Percentiles rank a stretch among this genome's conserved stretches.
phyloP scores from a whole-genome alignment of 202 grass and related monocot species.

The Tripidium arundinaceum region DNA sequence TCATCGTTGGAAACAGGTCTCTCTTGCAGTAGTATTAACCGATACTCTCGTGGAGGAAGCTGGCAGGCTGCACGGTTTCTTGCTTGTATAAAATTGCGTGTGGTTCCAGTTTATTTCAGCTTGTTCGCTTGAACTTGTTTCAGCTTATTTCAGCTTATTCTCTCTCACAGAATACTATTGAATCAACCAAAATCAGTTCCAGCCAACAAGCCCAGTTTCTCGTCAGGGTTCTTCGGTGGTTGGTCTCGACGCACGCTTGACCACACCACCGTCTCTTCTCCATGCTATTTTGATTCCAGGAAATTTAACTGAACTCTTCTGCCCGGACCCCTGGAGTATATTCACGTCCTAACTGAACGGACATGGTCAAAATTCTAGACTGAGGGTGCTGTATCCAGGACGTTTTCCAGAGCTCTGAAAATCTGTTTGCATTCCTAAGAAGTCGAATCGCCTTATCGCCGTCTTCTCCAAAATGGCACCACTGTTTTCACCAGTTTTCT shows the following conservation, averaged over 20 bases:
- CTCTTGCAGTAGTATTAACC: too few species aligned
- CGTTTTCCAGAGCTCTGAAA: background rate
- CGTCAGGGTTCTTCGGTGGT: background rate
- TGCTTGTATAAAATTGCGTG: background rate
- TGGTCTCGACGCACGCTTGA: background rate
- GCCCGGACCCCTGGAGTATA: too few species aligned
- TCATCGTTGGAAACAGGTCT: too few species aligned
- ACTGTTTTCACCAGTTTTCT: too few species aligned
- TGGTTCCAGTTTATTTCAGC: too few species aligned
- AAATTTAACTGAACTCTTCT: background rate
- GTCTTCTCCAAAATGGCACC: too few species aligned
- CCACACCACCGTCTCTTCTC: background rate
- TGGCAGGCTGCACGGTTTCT: background rate
- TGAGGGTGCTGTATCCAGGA: background rate
- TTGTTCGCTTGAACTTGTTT: too few species aligned
- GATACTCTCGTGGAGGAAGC: background rate
- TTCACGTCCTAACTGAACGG: background rate
- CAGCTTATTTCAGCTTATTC: too few species aligned
- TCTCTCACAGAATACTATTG: too few species aligned
- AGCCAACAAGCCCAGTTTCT: too few species aligned
- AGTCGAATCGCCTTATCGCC: too few species aligned
- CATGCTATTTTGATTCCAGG: background rate
- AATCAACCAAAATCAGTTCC: too few species aligned
- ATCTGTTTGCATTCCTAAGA: background rate
- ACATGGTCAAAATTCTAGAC: background rate